Evolutionary conservation across 495 filamentous ascomycete genomes (phyloP), one percentile per base, ranked within the genome.

Genomic region (Penicillium mononematosum): DNA sequence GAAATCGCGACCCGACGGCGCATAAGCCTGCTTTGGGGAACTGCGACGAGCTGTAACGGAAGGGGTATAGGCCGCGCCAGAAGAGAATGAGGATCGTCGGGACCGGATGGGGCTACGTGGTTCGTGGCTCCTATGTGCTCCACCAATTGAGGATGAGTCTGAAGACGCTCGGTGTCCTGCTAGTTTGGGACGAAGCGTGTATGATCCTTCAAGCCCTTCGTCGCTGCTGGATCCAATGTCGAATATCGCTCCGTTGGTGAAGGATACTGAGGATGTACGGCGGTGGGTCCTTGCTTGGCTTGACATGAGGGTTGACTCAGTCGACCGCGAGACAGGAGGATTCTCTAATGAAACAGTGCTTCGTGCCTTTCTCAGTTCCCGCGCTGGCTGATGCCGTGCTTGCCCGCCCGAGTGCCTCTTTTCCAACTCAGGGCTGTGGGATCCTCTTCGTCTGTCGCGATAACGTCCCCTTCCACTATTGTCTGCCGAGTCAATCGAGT

Each of bases 271-370:
- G 4, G 66, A 59, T 61, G 63, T 55, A 31, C 65, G 59, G 10
- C 45, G 46, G 39, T 60, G 60, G 47, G 56, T 42, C 54, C 60
- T 63, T 16, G 47, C n/a, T 45, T 46, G 59, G n/a, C 43, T 16
- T 44, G 41, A 32, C 17, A 51, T 60, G 38, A 51, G 56, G 14
- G 22, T 54, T 32, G 54, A 24, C 36, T 63, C 54, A n/a, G 55
- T 59, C 24, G 53, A 38, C 4, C 47, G 50, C n/a, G 52, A 53
- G 14, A 58, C 47, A 39, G 55, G 41, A 16, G 68, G 64, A 17
- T 66, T 51, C 32, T 74, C 69, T 14, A 73, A 59, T 0, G 68
- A 72, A n/a, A 71, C 45, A 3, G 62, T 69, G 36, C 73, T 77
- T 32, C 66, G 68, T 11, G 73, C 66, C 45, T 75, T 75, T 43